A percentile compares a stretch with the other conserved stretches of the same genome.
Evolutionary conservation across 2,329 filamentous ascomycete genomes (phyloP).

Genomic region (Pseudogymnoascus sp.): DNA sequence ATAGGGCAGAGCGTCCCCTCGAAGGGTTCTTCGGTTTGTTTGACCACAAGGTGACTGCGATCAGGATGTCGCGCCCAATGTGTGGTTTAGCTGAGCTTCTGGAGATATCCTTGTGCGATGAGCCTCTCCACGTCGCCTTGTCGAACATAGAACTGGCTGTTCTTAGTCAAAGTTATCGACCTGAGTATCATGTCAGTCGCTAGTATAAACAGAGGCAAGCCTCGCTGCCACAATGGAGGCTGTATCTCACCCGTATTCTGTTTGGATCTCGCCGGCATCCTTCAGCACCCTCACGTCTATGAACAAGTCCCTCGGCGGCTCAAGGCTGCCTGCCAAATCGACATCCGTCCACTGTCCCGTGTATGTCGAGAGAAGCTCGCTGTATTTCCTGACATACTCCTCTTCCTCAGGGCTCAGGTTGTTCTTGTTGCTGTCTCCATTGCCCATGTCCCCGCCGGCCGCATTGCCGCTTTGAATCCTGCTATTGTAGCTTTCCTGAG

Average conservation of each 20-base stretch:
- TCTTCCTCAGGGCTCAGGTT: conserved; percentile 92
- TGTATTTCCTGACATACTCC: conserved; percentile 88
- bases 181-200: conserved; percentile 38
- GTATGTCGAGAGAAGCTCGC: conserved; percentile 86
- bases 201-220: conserved; percentile 12
- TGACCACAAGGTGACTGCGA: background rate
- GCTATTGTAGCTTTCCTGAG: conserved; percentile 23
- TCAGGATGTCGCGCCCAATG: background rate
- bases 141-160: conserved; percentile 95
- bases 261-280: conserved; percentile 97
- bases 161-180: conserved; percentile 92
- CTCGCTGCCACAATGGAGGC: background rate
- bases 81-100: conserved; percentile 66
- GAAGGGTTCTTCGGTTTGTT: background rate
- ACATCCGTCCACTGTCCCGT: conserved; percentile 99
- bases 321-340: conserved; percentile 86
- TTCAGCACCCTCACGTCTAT: conserved; percentile 94
- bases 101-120: conserved; percentile 90
- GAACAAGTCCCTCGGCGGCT: conserved; percentile 91
- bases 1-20: background rate
- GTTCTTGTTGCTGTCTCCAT: conserved; percentile 52
- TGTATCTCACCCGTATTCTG: conserved; percentile 80
- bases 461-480: conserved; percentile 27
- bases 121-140: conserved; percentile 92
- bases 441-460: conserved; percentile 29